phyloP scores from a whole-genome alignment of 345 rosid genomes.

The Dipteronia sinensis region DNA sequence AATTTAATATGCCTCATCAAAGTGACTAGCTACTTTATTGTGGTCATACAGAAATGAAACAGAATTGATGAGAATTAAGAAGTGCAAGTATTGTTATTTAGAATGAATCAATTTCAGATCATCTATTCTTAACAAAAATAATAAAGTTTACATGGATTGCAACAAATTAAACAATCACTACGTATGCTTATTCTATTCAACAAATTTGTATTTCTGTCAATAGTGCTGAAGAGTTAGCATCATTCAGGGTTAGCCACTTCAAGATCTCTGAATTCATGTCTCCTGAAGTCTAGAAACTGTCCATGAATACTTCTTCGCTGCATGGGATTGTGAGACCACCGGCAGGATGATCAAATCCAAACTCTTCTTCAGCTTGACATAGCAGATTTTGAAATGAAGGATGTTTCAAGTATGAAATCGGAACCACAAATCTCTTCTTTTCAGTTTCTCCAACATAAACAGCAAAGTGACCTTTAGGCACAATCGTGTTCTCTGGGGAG shows the following conservation, averaged over 20 bases:
- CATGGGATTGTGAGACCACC: conserved; percentile 33
- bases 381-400: conserved; percentile 43
- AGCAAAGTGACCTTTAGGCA: conserved; percentile 46
- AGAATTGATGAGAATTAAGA: not conserved
- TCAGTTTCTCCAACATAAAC: conserved; percentile 42
- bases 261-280: not conserved
- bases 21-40: too few relatives aligned
- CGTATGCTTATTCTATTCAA: not conserved
- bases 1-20: too few relatives aligned
- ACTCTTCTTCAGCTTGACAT: conserved; percentile 26
- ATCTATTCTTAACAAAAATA: not conserved
- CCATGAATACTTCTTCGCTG: conserved; percentile 27
- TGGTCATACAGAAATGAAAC: too few relatives aligned
- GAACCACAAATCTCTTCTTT: conserved; percentile 47
- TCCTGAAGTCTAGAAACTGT: conserved; percentile 3
- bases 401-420: conserved; percentile 35
- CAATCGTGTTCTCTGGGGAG: not conserved
- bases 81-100: not conserved
- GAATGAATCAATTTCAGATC: not conserved
- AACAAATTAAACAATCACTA: not conserved
- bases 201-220: not conserved
- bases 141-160: too few relatives aligned
- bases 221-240: not conserved
- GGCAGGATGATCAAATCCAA: conserved; percentile 28
- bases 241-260: not conserved